Evolutionary conservation across 2,329 filamentous ascomycete genomes (phyloP).

Genomic region (Aspergillus sp.): DNA sequence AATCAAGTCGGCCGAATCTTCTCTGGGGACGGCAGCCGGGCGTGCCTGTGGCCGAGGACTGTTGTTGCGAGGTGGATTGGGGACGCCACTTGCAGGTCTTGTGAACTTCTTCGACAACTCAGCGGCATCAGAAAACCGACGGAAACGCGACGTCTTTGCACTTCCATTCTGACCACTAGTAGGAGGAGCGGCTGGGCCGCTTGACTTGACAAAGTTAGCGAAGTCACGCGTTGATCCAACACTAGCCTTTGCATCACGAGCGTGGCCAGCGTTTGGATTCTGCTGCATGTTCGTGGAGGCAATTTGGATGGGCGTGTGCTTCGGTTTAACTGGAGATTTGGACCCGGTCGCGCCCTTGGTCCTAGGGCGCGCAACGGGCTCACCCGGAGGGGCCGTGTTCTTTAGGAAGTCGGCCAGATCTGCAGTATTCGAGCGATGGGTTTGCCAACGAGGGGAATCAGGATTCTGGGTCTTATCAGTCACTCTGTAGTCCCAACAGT

Average conservation of each 20-base stretch:
- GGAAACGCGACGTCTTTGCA: slow-evolving; percentile 6
- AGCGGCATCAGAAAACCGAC: slow-evolving; percentile 17
- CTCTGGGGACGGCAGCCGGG: slow-evolving; percentile 62
- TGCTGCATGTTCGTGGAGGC: slow-evolving; percentile 14
- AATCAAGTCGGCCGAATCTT: slow-evolving; percentile 78
- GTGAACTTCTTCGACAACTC: slow-evolving; percentile 15
- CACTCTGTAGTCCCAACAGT: not conserved
- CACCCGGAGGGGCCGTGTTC: slow-evolving; percentile 34
- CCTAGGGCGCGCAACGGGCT: slow-evolving; percentile 18
- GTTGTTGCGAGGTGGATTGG: slow-evolving; percentile 21
- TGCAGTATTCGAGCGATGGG: slow-evolving; percentile 33
- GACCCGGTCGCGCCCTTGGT: slow-evolving; percentile 17
- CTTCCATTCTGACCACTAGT: slow-evolving; percentile 9
- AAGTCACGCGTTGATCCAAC: slow-evolving; percentile 76
- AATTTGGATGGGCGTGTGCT: slow-evolving; percentile 23
- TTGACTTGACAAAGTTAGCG: slow-evolving; percentile 79
- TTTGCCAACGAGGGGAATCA: slow-evolving; percentile 32
- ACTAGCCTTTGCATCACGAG: slow-evolving; percentile 71
- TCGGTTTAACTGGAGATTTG: slow-evolving; percentile 24
- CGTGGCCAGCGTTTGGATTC: slow-evolving; percentile 37
- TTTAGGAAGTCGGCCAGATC: slow-evolving; percentile 40
- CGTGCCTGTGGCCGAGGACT: slow-evolving; percentile 65
- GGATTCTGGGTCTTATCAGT: slow-evolving; percentile 25
- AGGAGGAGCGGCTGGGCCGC: slow-evolving; percentile 8
- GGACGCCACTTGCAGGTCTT: slow-evolving; percentile 15